phyloP scores from a whole-genome alignment of 306 rosid genomes.

The Cicer judaicum region DNA sequence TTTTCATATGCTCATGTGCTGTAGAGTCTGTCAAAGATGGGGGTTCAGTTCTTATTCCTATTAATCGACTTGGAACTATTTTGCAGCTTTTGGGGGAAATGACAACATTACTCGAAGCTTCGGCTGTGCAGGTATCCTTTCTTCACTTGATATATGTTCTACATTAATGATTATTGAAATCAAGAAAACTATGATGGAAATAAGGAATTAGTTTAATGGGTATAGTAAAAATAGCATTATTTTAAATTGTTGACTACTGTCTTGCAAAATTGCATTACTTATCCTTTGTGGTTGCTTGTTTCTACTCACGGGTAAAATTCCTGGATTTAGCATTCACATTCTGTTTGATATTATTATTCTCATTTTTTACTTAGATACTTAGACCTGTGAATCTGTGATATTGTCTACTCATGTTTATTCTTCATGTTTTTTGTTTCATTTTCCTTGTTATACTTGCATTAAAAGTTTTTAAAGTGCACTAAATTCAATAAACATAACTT shows the following conservation, averaged over 20 bases:
- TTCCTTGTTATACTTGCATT: slow-evolving; percentile 12
- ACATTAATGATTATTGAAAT: slow-evolving; percentile 7
- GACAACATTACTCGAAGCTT: slow-evolving; percentile 62
- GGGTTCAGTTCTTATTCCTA: slow-evolving; percentile 87
- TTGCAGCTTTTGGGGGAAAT: slow-evolving; percentile 84
- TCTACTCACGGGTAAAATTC: not conserved
- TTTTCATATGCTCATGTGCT: slow-evolving; percentile 65
- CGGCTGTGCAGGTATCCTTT: slow-evolving; percentile 61
- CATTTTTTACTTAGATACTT: slow-evolving; percentile 18
- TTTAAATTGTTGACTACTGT: slow-evolving; percentile 4
- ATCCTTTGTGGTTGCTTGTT: slow-evolving; percentile 28
- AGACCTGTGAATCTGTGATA: slow-evolving; percentile 1
- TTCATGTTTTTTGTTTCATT: not conserved
- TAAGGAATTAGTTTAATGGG: not conserved
- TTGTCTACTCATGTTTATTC: not conserved
- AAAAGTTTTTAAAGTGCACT: slow-evolving; percentile 26
- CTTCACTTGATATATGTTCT: slow-evolving; percentile 4
- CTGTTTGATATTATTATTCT: not conserved
- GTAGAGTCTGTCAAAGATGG: slow-evolving; percentile 67
- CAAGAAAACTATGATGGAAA: not conserved
- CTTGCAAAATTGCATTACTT: not conserved
- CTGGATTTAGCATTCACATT: slow-evolving; percentile 2
- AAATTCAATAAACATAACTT: slow-evolving; percentile 12
- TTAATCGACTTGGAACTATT: slow-evolving; percentile 62
- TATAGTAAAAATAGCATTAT: slow-evolving; percentile 11